Base-by-base conservation (phyloP, 2,329 filamentous ascomycete genomes). In the Beauveria sp. region DNA sequence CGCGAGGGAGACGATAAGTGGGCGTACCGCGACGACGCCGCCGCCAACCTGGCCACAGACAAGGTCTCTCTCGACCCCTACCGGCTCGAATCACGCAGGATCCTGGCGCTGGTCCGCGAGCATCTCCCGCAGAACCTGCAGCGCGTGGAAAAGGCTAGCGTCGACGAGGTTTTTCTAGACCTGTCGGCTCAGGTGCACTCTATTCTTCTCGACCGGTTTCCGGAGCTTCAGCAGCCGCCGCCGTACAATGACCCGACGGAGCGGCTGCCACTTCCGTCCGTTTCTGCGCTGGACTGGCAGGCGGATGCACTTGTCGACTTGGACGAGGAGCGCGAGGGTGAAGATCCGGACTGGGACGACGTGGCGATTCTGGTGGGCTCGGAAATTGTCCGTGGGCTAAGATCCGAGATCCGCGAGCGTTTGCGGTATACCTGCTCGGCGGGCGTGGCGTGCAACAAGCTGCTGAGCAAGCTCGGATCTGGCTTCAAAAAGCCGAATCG, bases 21-120 rank as follows among this genome's bases (percentile, higher is more conserved):
- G 95, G 90, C 87, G 12, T 99, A 99, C 71, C 87, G 89, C 60
- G 84, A 91, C 34, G 90, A 96, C 71, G 88, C 91, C 10, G 86
- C 85, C 59, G 84, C 83, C 69, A 86, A 91, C 68, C 95, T 97
- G 67, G 86, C 84, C 45, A 93, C 88, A 38, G 89, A 97, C 73
- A 99, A 99, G 75, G 95, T 98, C 43, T 96, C 90, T 7, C 78
- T 99, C 45, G 95, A 99, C 72, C 91, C 92, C 10, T 99, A 98
- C 74, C 84, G 95, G 42, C 80, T 90, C 34, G 85, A 97, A 73
- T 96, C 90, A 20, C 83, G 92, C 64, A 89, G 83, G 75, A 97
- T 98, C 62, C 73, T 98, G 67, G 83, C 86, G 12, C 75, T 86
- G 61, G 90, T 98, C 70, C 93, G 92, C 70, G 88, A 89, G 5